phyloP scores from a whole-genome alignment of 2,329 filamentous ascomycete genomes.

The Venturiaceae sp. region DNA sequence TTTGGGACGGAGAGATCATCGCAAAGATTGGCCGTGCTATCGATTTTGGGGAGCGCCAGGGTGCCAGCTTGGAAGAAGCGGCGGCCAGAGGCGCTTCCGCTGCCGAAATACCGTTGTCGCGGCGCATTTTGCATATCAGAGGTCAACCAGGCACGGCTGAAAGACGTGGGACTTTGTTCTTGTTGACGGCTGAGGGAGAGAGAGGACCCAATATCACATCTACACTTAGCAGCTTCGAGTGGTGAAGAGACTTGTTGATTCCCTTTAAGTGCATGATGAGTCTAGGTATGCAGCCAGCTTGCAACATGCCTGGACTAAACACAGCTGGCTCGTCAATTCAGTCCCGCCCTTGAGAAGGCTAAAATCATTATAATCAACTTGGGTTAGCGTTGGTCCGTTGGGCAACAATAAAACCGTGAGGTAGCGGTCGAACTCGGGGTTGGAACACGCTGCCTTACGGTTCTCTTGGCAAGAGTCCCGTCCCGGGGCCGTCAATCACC shows the following conservation, averaged over 20 bases:
- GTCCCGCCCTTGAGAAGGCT: too few species aligned
- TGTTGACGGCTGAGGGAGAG: neutral
- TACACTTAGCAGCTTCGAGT: neutral
- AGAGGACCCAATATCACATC: neutral
- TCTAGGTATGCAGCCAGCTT: too few species aligned
- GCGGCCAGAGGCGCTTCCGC: neutral
- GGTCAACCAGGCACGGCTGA: neutral
- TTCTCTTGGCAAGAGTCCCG: too few species aligned
- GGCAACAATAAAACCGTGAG: too few species aligned
- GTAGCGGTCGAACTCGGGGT: too few species aligned
- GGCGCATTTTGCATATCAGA: neutral
- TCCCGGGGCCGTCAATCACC: too few species aligned
- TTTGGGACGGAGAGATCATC: constrained; percentile 4
- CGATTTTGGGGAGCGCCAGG: neutral
- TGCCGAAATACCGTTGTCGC: neutral
- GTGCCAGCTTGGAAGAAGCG: neutral
- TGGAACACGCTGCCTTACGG: too few species aligned
- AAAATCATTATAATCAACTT: too few species aligned
- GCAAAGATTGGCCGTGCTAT: neutral
- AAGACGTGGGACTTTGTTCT: neutral
- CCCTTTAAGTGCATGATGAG: too few species aligned
- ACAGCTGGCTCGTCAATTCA: too few species aligned
- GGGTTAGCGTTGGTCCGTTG: too few species aligned
- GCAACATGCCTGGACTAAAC: too few species aligned
- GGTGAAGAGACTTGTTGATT: neutral